Percentiles rank a stretch among this genome's conserved stretches.
These are phyloP conservation scores for Melanogaster broomeanus DNA, from an alignment of 768 basidiomycete genomes.

Conservation along the genomic window DNA sequence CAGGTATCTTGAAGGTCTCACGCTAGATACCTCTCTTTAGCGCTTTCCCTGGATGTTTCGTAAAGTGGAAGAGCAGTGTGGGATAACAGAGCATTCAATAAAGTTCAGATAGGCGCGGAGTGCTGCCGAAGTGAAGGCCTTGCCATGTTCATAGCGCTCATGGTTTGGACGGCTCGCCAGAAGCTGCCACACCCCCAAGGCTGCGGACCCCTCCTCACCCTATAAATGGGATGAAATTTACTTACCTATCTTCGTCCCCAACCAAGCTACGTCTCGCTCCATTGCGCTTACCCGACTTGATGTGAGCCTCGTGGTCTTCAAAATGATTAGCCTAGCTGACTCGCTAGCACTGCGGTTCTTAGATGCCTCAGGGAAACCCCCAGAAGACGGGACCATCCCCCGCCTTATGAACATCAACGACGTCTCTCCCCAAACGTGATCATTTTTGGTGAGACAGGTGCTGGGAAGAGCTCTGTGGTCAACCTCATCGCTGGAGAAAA, in stretches of 20 bases:
- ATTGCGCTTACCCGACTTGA: not conserved
- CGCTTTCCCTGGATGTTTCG: constrained; percentile 4
- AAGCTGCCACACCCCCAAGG: not conserved
- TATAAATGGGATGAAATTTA: constrained; percentile 17
- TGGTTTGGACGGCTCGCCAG: not conserved
- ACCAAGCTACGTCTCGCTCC: not conserved
- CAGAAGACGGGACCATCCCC: constrained; percentile 10
- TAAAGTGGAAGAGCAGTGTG: not conserved
- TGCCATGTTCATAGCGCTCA: not conserved
- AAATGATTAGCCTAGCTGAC: not conserved
- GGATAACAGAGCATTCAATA: not conserved
- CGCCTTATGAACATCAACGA: constrained; percentile 19
- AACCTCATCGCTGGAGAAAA: constrained; percentile 37
- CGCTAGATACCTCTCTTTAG: not conserved
- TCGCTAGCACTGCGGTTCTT: not conserved
- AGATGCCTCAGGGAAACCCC: constrained; percentile 14
- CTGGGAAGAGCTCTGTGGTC: constrained; percentile 42
- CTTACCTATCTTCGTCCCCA: not conserved
- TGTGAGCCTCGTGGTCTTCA: constrained; percentile 10
- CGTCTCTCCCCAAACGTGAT: constrained; percentile 37
- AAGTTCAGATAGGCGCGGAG: constrained; percentile 17
- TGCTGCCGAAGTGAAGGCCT: too few species aligned
- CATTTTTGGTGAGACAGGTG: constrained; percentile 35
- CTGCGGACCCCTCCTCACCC: not conserved
- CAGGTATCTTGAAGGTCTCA: constrained; percentile 7